phyloP scores from a whole-genome alignment of 2,329 filamentous ascomycete genomes.

The Xylaria sp. region DNA sequence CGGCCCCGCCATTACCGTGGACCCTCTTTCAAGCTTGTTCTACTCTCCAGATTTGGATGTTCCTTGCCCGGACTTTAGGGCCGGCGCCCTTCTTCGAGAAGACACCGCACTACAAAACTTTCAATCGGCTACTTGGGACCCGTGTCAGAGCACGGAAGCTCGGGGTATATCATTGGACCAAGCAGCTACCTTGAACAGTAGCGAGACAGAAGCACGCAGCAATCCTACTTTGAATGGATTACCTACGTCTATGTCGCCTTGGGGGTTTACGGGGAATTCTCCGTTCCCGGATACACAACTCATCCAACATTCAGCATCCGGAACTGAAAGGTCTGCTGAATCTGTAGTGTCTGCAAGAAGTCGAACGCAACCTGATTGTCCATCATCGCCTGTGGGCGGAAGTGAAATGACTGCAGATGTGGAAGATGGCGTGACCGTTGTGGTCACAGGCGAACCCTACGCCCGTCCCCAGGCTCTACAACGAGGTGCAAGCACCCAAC shows the following conservation, averaged over 20 bases:
- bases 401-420: not conserved
- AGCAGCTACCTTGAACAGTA: not conserved
- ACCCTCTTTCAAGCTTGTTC: not conserved
- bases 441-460: constrained; percentile 9
- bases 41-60: not conserved
- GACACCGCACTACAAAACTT: not conserved
- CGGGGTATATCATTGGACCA: not conserved
- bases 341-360: not conserved
- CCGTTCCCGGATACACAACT: not conserved
- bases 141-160: not conserved
- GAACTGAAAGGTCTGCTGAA: not conserved
- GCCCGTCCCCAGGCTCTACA: constrained; percentile 7
- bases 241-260: not conserved
- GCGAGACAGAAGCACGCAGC: not conserved
- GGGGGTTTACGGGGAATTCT: not conserved
- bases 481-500: constrained; percentile 27
- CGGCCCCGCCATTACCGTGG: not conserved
- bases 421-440: not conserved
- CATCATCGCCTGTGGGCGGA: not conserved
- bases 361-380: not conserved
- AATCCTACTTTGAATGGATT: not conserved
- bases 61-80: not conserved
- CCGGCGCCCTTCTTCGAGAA: not conserved
- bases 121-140: not conserved
- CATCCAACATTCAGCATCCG: not conserved